Percentiles rank a stretch among this genome's conserved stretches.
Conservation (phyloP, 805 yeast species). For the Wickerhamiella galacta region DNA sequence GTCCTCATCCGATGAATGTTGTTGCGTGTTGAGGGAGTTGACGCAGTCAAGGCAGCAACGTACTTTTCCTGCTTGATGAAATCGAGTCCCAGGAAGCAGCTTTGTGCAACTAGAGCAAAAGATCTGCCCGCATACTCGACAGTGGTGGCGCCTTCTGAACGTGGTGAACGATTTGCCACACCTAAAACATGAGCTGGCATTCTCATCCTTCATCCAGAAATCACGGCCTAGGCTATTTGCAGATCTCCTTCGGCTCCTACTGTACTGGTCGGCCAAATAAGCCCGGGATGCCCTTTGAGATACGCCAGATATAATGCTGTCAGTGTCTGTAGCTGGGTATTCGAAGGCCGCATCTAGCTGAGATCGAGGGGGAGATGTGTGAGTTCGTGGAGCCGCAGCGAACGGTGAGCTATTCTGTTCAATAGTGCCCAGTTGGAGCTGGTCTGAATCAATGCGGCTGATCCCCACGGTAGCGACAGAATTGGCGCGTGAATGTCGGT, state of each 20-base stretch:
- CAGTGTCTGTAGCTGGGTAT: conserved; percentile 8
- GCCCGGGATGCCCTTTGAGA: conserved; percentile 14
- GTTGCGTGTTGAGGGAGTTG: conserved; percentile 9
- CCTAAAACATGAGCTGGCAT: conserved; percentile 71
- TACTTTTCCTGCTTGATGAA: conserved; percentile 38
- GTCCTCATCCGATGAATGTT: conserved; percentile 26
- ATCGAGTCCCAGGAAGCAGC: conserved; percentile 46
- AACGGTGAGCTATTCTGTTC: not conserved
- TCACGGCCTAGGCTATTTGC: conserved; percentile 37
- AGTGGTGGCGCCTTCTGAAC: conserved; percentile 83
- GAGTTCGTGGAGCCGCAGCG: not conserved
- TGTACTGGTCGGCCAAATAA: conserved; percentile 14
- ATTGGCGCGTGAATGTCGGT: conserved; percentile 1
- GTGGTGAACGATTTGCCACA: conserved; percentile 61
- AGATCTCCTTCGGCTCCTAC: conserved; percentile 11
- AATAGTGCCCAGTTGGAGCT: conserved; percentile 7
- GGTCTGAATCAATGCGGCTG: conserved; percentile 7
- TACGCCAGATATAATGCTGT: conserved; percentile 12
- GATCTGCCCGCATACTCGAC: conserved; percentile 90
- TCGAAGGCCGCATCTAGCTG: not conserved
- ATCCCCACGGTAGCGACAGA: conserved; percentile 8
- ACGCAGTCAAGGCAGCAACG: conserved; percentile 16
- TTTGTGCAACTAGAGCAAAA: conserved; percentile 74
- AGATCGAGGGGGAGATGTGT: not conserved
- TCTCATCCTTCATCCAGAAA: conserved; percentile 94